phyloP scores from a whole-genome alignment of 371 early-diverging fungal species.

The Conidiobolus incongruus region DNA sequence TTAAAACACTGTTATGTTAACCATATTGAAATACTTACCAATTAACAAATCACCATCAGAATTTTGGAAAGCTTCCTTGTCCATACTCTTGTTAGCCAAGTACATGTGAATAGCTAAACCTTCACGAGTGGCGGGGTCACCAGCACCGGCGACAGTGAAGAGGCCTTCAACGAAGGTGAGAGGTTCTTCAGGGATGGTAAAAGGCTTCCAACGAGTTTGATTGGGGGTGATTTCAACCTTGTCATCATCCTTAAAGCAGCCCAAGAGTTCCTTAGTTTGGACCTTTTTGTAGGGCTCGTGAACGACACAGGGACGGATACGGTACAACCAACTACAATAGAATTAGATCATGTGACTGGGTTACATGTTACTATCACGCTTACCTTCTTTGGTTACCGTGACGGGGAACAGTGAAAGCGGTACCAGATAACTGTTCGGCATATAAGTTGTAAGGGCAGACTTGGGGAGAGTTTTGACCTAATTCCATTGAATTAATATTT shows the following conservation, averaged over 20 bases:
- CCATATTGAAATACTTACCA: slow-evolving; percentile 18
- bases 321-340: slow-evolving; percentile 68
- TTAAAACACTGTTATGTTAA: background rate
- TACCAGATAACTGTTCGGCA: slow-evolving; percentile 88
- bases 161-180: slow-evolving; percentile 70
- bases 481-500: background rate
- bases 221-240: slow-evolving; percentile 45
- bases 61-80: slow-evolving; percentile 52
- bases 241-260: slow-evolving; percentile 22
- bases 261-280: slow-evolving; percentile 11
- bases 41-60: slow-evolving; percentile 86
- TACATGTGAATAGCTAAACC: slow-evolving; percentile 81
- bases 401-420: slow-evolving; percentile 82
- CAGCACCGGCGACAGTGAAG: slow-evolving; percentile 71
- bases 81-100: slow-evolving; percentile 53
- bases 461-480: slow-evolving; percentile 82
- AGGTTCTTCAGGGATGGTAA: slow-evolving; percentile 34
- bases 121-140: slow-evolving; percentile 46
- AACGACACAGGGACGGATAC: slow-evolving; percentile 79
- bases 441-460: slow-evolving; percentile 74
- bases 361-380: background rate
- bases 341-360: background rate
- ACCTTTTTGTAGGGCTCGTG: slow-evolving; percentile 46
- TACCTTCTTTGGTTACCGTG: slow-evolving; percentile 64
- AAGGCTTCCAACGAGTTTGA: slow-evolving; percentile 87